Conservation (phyloP, 2,329 filamentous ascomycete species). For the Pseudogymnoascus sp. region DNA sequence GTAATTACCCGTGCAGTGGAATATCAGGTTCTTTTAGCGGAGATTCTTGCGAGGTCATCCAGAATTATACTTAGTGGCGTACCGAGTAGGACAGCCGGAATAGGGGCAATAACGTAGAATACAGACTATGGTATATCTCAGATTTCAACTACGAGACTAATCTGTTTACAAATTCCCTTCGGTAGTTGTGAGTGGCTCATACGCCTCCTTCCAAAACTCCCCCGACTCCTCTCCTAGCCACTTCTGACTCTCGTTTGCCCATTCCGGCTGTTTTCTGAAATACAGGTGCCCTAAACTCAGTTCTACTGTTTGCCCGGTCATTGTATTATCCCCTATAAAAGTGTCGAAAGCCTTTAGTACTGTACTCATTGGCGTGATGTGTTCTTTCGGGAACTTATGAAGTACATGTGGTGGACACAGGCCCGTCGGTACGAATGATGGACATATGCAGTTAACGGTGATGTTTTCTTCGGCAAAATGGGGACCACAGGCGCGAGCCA, state of each 20-base stretch:
- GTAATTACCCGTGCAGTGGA: too few species aligned
- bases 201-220: too few species aligned
- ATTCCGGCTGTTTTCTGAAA: constrained; percentile 33
- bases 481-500: constrained; percentile 26
- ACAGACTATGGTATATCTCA: too few species aligned
- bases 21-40: too few species aligned
- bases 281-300: constrained; percentile 34
- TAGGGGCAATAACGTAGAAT: too few species aligned
- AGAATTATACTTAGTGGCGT: too few species aligned
- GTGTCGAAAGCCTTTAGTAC: constrained; percentile 29
- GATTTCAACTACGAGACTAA: too few species aligned
- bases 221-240: constrained; percentile 21
- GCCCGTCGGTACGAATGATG: constrained; percentile 30
- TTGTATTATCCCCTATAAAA: constrained; percentile 26
- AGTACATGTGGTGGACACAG: constrained; percentile 25
- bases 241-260: constrained; percentile 33
- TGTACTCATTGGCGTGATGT: constrained; percentile 31
- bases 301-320: constrained; percentile 36
- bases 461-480: constrained; percentile 28
- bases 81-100: too few species aligned
- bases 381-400: constrained; percentile 26
- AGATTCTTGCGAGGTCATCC: too few species aligned
- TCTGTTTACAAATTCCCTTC: too few species aligned
- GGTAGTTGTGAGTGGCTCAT: too few species aligned
- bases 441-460: constrained; percentile 31